phyloP scores from a whole-genome alignment of 1,284 basidiomycete genomes.

The Heliocybe sulcata region DNA sequence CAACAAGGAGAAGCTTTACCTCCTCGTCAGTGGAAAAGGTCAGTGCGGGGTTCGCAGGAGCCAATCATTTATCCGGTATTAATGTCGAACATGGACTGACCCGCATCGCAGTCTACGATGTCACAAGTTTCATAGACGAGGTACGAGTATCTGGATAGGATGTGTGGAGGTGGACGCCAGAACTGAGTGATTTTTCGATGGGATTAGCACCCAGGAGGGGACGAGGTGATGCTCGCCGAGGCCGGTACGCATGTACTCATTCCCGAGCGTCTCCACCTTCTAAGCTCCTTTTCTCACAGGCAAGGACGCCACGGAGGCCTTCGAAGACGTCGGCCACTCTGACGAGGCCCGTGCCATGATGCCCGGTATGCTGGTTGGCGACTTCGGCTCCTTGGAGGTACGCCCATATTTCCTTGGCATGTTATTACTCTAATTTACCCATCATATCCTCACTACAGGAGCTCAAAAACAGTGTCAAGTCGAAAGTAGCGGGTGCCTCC shows the following conservation, averaged over 20 bases:
- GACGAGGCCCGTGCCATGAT: slow-evolving; percentile 95
- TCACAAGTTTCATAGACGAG: slow-evolving; percentile 95
- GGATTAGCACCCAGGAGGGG: slow-evolving; percentile 88
- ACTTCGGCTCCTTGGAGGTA: slow-evolving; percentile 68
- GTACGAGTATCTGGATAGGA: slow-evolving; percentile 34
- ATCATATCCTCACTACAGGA: slow-evolving; percentile 31
- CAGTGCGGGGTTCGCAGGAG: slow-evolving; percentile 11
- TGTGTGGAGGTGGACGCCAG: neutral
- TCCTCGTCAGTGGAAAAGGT: slow-evolving; percentile 85
- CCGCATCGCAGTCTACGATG: slow-evolving; percentile 78
- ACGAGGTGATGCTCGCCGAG: slow-evolving; percentile 94
- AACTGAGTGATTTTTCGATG: neutral
- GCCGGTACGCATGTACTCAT: slow-evolving; percentile 56
- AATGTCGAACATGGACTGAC: slow-evolving; percentile 18
- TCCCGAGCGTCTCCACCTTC: slow-evolving; percentile 7
- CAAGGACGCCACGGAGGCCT: slow-evolving; percentile 95
- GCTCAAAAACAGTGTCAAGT: slow-evolving; percentile 36
- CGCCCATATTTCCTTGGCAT: slow-evolving; percentile 16
- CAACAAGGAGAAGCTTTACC: slow-evolving; percentile 67
- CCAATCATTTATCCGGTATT: slow-evolving; percentile 17
- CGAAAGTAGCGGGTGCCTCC: slow-evolving; percentile 14
- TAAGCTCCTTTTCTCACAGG: slow-evolving; percentile 32
- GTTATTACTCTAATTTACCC: slow-evolving; percentile 5
- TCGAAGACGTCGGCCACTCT: slow-evolving; percentile 99
- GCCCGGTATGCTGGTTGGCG: slow-evolving; percentile 69